phyloP scores from a whole-genome alignment of 345 rosid genomes.

The Brassica nigra region DNA sequence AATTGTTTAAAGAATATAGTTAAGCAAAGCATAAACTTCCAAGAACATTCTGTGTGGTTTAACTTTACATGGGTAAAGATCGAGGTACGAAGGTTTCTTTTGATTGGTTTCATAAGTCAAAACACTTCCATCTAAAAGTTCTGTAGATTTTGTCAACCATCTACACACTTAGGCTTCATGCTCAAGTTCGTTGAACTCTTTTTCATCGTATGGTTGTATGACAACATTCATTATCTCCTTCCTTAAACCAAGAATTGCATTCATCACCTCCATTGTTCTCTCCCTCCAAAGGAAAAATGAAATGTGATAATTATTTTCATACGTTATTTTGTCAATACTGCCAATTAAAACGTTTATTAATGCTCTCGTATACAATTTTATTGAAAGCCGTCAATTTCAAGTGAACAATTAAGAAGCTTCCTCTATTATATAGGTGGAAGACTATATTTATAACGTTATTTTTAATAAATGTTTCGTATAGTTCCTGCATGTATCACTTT shows the following conservation, averaged over 20 bases:
- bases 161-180: slow-evolving; percentile 29
- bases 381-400: no score
- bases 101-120: background rate
- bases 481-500: no score
- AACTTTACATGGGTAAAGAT: slow-evolving; percentile 45
- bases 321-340: no score
- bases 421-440: no score
- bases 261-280: slow-evolving; percentile 24
- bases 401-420: no score
- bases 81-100: slow-evolving; percentile 57
- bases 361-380: no score
- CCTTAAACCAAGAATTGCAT: slow-evolving; percentile 43
- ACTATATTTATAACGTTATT: no score
- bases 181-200: slow-evolving; percentile 43
- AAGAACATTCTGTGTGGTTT: background rate
- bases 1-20: background rate
- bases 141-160: background rate
- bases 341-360: no score
- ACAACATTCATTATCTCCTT: slow-evolving; percentile 46
- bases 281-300: slow-evolving; percentile 20
- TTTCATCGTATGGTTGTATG: slow-evolving; percentile 46
- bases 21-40: background rate
- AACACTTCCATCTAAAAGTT: slow-evolving; percentile 43
- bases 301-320: no score
- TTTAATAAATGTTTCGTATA: no score